Conservation (phyloP, 1,284 basidiomycete genomes). For the Sporisorium scitamineum region DNA sequence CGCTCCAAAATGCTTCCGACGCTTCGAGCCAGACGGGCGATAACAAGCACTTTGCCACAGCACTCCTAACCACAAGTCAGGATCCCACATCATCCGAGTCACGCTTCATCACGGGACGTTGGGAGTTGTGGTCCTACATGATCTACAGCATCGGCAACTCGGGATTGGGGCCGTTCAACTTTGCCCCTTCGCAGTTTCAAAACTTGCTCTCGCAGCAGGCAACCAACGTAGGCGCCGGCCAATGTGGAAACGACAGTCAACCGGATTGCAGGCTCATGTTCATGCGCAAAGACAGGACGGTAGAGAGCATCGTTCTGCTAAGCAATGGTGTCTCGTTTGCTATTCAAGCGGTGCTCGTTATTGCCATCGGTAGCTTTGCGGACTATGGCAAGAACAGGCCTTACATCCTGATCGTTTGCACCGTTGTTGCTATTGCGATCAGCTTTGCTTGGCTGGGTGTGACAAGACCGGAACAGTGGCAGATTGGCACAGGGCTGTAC, state of each 20-base stretch:
- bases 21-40: conserved; percentile 3
- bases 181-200: conserved; percentile 81
- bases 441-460: conserved; percentile 35
- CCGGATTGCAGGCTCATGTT: conserved; percentile 72
- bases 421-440: conserved; percentile 41
- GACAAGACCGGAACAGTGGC: conserved; percentile 78
- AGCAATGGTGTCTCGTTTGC: conserved; percentile 59
- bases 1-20: conserved; percentile 1
- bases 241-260: conserved; percentile 43
- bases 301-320: conserved; percentile 55
- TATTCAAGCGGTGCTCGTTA: conserved; percentile 74
- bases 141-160: conserved; percentile 81
- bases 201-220: conserved; percentile 74
- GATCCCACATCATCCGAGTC: conserved; percentile 18
- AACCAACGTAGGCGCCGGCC: conserved; percentile 74
- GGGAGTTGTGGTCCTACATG: conserved; percentile 78
- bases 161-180: conserved; percentile 76
- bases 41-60: conserved; percentile 15
- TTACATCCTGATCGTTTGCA: conserved; percentile 45
- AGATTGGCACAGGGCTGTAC: conserved; percentile 80
- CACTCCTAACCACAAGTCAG: conserved; percentile 21
- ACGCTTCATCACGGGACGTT: conserved; percentile 19
- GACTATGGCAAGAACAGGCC: conserved; percentile 47
- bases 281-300: conserved; percentile 49
- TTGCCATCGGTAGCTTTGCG: conserved; percentile 79